These are phyloP conservation scores for Pelagophyceae sp. DNA, from an alignment of 352 stramenopile species.

Conservation along the genomic window DNA sequence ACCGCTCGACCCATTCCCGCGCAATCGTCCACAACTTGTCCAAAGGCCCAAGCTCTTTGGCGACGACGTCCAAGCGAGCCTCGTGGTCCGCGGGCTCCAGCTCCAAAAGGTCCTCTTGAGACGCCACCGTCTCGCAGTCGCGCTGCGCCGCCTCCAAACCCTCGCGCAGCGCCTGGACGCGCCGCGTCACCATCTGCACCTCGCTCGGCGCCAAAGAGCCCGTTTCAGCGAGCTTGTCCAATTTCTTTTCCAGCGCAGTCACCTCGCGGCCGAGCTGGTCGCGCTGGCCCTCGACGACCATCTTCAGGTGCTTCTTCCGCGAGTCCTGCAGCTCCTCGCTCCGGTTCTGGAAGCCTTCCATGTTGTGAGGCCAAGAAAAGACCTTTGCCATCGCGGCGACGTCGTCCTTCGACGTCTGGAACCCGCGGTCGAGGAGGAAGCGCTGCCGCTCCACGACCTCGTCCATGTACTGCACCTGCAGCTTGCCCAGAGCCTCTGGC, in stretches of 20 bases:
- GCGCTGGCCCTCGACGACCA: slow-evolving; percentile 72
- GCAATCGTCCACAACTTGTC: slow-evolving; percentile 30
- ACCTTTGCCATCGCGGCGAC: slow-evolving; percentile 76
- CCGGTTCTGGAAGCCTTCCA: slow-evolving; percentile 77
- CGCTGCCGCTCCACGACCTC: slow-evolving; percentile 62
- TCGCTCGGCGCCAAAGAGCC: slow-evolving; percentile 59
- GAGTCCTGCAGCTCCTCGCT: slow-evolving; percentile 76
- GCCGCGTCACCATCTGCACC: slow-evolving; percentile 62
- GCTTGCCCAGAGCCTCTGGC: slow-evolving; percentile 53
- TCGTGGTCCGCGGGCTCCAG: slow-evolving; percentile 68
- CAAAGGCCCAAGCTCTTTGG: slow-evolving; percentile 27
- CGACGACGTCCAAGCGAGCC: slow-evolving; percentile 56
- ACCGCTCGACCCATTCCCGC: slow-evolving; percentile 28
- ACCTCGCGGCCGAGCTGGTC: slow-evolving; percentile 70
- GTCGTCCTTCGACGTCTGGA: slow-evolving; percentile 69
- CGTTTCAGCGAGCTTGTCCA: slow-evolving; percentile 78
- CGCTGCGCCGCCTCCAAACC: slow-evolving; percentile 61
- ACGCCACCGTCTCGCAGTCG: slow-evolving; percentile 66
- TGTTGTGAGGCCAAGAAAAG: slow-evolving; percentile 75
- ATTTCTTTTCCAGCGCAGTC: slow-evolving; percentile 59
- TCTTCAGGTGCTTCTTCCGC: slow-evolving; percentile 46
- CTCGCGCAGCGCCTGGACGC: slow-evolving; percentile 64
- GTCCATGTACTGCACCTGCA: slow-evolving; percentile 63
- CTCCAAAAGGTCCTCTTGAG: slow-evolving; percentile 72
- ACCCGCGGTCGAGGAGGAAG: slow-evolving; percentile 76